Conservation (phyloP, 2,329 filamentous ascomycete species). For the Diplocarpon mali region DNA sequence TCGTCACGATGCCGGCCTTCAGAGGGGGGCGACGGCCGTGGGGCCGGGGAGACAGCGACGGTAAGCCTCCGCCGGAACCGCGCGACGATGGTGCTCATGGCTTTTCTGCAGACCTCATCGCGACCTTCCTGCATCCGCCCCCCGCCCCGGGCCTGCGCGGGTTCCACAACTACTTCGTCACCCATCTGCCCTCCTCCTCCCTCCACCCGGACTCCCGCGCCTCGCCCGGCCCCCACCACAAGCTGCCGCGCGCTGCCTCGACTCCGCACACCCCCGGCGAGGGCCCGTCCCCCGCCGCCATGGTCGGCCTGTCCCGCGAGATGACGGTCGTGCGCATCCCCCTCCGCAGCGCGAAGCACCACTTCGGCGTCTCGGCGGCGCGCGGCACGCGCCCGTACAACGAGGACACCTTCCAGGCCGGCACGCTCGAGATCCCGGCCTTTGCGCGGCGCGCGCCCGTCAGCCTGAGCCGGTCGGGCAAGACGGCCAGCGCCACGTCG, state of each 20-base stretch:
- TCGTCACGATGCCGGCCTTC: slow-evolving; percentile 11
- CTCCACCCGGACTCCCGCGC: slow-evolving; percentile 74
- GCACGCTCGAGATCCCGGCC: slow-evolving; percentile 83
- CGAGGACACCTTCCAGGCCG: slow-evolving; percentile 89
- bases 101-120: slow-evolving; percentile 22
- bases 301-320: slow-evolving; percentile 55
- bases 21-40: slow-evolving; percentile 14
- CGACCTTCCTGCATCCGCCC: slow-evolving; percentile 19
- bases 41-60: slow-evolving; percentile 27
- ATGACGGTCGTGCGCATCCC: slow-evolving; percentile 93
- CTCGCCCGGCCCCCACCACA: slow-evolving; percentile 59
- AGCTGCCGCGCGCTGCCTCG: slow-evolving; percentile 75
- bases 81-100: neutral
- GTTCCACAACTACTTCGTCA: slow-evolving; percentile 97
- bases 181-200: slow-evolving; percentile 86
- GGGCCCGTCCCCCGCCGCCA: slow-evolving; percentile 44
- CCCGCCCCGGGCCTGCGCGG: slow-evolving; percentile 7
- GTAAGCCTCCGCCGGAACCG: slow-evolving; percentile 8
- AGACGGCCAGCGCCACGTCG: slow-evolving; percentile 43
- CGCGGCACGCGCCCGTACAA: slow-evolving; percentile 81
- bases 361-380: slow-evolving; percentile 73
- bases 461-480: slow-evolving; percentile 31
- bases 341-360: slow-evolving; percentile 85
- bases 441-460: slow-evolving; percentile 78
- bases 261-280: slow-evolving; percentile 57